Evolutionary conservation across 805 yeast species (phyloP).

Genomic region (Lipomyces spencermartinsiae): DNA sequence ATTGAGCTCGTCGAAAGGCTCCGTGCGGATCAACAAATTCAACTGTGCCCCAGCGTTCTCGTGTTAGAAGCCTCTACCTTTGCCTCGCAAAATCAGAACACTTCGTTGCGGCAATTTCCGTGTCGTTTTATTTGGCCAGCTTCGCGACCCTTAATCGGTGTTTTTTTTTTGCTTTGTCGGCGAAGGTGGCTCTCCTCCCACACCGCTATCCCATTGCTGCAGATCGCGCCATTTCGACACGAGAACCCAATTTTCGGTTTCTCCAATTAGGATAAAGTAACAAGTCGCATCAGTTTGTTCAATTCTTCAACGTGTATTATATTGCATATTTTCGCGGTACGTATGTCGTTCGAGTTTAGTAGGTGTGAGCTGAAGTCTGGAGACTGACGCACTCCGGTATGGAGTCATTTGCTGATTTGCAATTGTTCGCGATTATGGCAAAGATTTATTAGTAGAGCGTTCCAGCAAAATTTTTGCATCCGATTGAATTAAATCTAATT

Average conservation of each 20-base stretch:
- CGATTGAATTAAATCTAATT: background rate
- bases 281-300: background rate
- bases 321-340: background rate
- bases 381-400: background rate
- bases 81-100: background rate
- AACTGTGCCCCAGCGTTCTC: background rate
- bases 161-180: background rate
- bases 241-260: background rate
- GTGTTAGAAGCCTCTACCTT: background rate
- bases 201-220: background rate
- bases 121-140: background rate
- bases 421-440: background rate
- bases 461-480: background rate
- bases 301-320: background rate
- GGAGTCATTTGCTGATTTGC: background rate
- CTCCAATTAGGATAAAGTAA: background rate
- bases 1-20: background rate
- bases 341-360: background rate
- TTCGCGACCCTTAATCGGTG: background rate
- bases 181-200: background rate
- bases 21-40: background rate
- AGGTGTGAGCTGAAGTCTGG: background rate
- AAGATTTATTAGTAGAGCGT: background rate
- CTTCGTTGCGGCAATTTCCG: background rate
- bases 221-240: background rate